Percentiles rank a stretch among this genome's conserved stretches.
Evolutionary conservation across 78 protist genomes (phyloP).

Genomic region (Dictyostelium purpureum): DNA sequence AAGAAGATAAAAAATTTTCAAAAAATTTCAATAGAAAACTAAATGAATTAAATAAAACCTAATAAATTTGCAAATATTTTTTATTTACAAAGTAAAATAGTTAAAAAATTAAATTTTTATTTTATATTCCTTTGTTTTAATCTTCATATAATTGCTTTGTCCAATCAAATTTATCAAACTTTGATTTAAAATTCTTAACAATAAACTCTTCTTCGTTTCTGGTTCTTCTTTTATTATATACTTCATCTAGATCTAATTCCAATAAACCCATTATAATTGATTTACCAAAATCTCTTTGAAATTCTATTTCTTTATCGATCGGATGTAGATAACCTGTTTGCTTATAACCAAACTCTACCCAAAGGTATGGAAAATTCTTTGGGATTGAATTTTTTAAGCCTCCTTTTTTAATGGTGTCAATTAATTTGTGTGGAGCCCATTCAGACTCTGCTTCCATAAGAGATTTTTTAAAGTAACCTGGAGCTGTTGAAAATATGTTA

Average conservation of each 20-base stretch:
- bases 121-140: not conserved
- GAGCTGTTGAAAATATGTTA: slow-evolving; percentile 60
- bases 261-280: slow-evolving; percentile 53
- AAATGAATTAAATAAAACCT: too few species aligned
- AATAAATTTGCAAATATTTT: too few species aligned
- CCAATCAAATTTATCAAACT: slow-evolving; percentile 34
- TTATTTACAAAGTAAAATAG: not conserved
- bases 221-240: not conserved
- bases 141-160: slow-evolving; percentile 25
- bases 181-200: slow-evolving; percentile 5
- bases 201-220: slow-evolving; percentile 15
- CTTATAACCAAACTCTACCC: slow-evolving; percentile 82
- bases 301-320: slow-evolving; percentile 83
- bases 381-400: slow-evolving; percentile 69
- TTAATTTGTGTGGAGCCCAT: slow-evolving; percentile 80
- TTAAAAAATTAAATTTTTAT: not conserved
- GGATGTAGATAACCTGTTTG: slow-evolving; percentile 84
- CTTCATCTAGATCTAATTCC: slow-evolving; percentile 50
- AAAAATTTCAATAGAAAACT: too few species aligned
- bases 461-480: slow-evolving; percentile 78
- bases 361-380: slow-evolving; percentile 83
- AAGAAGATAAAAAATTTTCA: too few species aligned
- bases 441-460: slow-evolving; percentile 69
- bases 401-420: slow-evolving; percentile 69
- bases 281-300: slow-evolving; percentile 76